Evolutionary conservation across 345 rosid genomes (phyloP), one percentile per base, ranked within the genome.

Genomic region (Syzygium oleosum): DNA sequence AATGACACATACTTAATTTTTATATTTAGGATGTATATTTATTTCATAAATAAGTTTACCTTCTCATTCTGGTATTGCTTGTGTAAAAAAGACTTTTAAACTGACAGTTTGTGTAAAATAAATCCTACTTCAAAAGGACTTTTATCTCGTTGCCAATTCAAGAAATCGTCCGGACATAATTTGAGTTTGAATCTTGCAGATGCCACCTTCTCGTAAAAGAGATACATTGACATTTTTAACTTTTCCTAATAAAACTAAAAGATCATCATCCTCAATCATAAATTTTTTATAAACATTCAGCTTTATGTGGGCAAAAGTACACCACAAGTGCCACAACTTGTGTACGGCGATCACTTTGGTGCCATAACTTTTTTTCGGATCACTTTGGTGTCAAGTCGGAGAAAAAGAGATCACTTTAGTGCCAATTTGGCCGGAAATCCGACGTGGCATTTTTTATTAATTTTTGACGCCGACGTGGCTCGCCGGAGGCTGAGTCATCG

Each of bases 241-340:
- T 55, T 55, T 8, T 21, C 5, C 59, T 55, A 22, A 22, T 55
- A 55, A 55, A 55, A 8, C 9, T 55, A 1, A 7, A 22, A 55
- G 27, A 22, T 55, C 0, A 7, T 22, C 27, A 22, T 55, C 0
- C 59, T 22, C 12, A 55, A 1, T 22, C 59, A 22, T 55, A 22
- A 55, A 0, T 22, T 8, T 55, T 55, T 22, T 21, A 55, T 3
- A 55, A 21, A 55, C 5, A 0, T 55, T 22, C 0, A 22, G 0
- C 0, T 8, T 55, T 55, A 22, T 0, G 0, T 21, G 11, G 11
- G 12, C 19, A 34, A n/a, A n/a, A n/a, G n/a, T n/a, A n/a, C n/a
- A n/a, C n/a, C n/a, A n/a, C n/a, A n/a, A n/a, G n/a, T n/a, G n/a
- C n/a, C n/a, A n/a, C n/a, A n/a, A n/a, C n/a, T n/a, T n/a, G n/a